Base-by-base conservation (phyloP, 805 yeast genomes). In the Blastobotrys peoriensis region DNA sequence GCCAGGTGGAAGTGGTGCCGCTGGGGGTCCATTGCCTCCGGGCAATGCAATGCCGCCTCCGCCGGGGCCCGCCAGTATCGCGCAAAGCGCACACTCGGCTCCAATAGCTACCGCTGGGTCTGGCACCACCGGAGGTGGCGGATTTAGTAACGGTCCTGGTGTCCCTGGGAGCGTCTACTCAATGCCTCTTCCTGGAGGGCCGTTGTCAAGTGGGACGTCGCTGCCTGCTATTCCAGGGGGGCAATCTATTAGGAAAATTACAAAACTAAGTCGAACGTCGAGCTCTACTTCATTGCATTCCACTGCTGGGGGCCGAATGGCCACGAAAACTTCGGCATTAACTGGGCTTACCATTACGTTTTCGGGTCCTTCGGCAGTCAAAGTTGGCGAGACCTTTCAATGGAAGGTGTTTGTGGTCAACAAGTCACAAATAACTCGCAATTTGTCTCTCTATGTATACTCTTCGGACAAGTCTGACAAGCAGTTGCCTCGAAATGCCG, bases 321-420 rank as follows among this genome's bases (percentile, higher is more conserved):
- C 30, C 13, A 25, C 15, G 21, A 25, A 18, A 30, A 15, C n/a
- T 25, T 33, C 25, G 19, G 30, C 38, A 3, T 23, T 50, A 16
- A 45, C 36, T 20, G 71, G 74, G 0, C 56, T 78, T 13, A 66
- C 68, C 13, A 66, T 83, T 10, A 74, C 82, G 2, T 76, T 84
- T 46, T 67, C 73, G 3, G 93, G 94, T 0, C 75, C 76, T 8
- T 74, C 82, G 4, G 68, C 71, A 34, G 78, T 82, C 3, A 67
- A 69, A 51, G 61, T 81, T 6, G 91, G 93, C 2, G 73, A 76
- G 34, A 67, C 70, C 2, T 76, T 76, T 57, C 72, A 68, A 43
- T 80, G 89, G 84, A 71, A 71, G 39, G 68, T 85, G 10, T 83
- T 79, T 53, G 78, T 83, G 1, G 72, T 82, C 42, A 85, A 85